Conservation (phyloP, 1,139 yeast species). For the Hanseniaspora uvarum region DNA sequence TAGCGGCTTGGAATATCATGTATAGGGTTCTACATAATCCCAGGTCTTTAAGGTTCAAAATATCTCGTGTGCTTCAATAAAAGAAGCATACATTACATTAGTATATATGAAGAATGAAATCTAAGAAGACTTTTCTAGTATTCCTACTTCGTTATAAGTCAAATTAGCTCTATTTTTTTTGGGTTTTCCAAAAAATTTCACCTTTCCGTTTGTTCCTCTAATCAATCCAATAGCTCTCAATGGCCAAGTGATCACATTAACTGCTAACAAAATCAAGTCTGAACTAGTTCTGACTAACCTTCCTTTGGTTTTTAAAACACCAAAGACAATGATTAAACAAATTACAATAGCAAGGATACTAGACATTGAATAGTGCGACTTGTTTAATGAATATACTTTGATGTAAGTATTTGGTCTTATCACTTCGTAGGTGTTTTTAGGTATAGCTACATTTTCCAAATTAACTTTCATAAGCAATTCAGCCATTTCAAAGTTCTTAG, state of each 20-base stretch:
- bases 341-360: background rate
- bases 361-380: background rate
- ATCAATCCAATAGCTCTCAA: background rate
- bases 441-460: background rate
- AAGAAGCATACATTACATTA: too few species aligned
- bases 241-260: background rate
- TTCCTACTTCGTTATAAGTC: slow-evolving; percentile 9
- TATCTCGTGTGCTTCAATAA: too few species aligned
- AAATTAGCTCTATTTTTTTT: slow-evolving; percentile 2
- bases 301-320: background rate
- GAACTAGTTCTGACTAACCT: background rate
- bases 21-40: too few species aligned
- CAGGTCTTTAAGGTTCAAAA: too few species aligned
- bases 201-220: background rate
- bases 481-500: background rate
- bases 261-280: background rate
- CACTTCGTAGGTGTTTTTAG: background rate
- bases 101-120: too few species aligned
- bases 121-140: slow-evolving; percentile 1
- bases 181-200: background rate
- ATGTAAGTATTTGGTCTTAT: slow-evolving; percentile 6
- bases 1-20: too few species aligned
- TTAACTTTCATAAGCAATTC: slow-evolving; percentile 1
- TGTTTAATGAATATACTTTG: background rate
- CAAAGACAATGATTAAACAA: background rate